These are phyloP conservation scores for Tilletiopsis washingtonensis DNA, from an alignment of 1,284 basidiomycete species.

Conservation along the genomic window DNA sequence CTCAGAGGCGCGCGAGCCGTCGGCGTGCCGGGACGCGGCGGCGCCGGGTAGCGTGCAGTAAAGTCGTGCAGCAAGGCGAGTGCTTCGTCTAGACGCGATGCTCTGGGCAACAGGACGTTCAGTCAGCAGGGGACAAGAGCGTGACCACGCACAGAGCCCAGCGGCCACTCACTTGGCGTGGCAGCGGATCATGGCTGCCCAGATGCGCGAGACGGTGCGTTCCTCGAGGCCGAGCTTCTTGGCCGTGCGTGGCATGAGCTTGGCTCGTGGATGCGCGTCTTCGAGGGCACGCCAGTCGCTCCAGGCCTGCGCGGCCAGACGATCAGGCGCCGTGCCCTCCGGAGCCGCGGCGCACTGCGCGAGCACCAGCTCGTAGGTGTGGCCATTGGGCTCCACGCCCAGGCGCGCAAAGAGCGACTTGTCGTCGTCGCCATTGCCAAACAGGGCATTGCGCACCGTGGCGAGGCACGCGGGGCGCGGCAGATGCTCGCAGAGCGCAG, in stretches of 20 bases:
- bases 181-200: slow-evolving; percentile 21
- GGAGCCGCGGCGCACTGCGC: slow-evolving; percentile 8
- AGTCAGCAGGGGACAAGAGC: too few species aligned
- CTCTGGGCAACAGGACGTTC: too few species aligned
- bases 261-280: background rate
- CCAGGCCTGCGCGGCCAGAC: slow-evolving; percentile 18
- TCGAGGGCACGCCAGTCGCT: slow-evolving; percentile 5
- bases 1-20: too few species aligned
- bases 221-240: slow-evolving; percentile 8
- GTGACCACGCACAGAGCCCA: too few species aligned
- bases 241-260: background rate
- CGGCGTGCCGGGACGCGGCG: too few species aligned
- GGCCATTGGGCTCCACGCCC: slow-evolving; percentile 22
- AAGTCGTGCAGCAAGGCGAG: too few species aligned
- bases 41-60: too few species aligned
- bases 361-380: slow-evolving; percentile 21
- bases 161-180: too few species aligned
- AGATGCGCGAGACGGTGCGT: slow-evolving; percentile 21
- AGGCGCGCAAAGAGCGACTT: slow-evolving; percentile 19
- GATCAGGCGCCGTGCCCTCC: background rate
- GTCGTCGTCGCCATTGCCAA: background rate
- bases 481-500: slow-evolving; percentile 56
- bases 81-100: too few species aligned
- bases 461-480: slow-evolving; percentile 52
- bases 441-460: slow-evolving; percentile 6